Conservation (phyloP, 1,139 yeast species). For the Pichia sp. region DNA sequence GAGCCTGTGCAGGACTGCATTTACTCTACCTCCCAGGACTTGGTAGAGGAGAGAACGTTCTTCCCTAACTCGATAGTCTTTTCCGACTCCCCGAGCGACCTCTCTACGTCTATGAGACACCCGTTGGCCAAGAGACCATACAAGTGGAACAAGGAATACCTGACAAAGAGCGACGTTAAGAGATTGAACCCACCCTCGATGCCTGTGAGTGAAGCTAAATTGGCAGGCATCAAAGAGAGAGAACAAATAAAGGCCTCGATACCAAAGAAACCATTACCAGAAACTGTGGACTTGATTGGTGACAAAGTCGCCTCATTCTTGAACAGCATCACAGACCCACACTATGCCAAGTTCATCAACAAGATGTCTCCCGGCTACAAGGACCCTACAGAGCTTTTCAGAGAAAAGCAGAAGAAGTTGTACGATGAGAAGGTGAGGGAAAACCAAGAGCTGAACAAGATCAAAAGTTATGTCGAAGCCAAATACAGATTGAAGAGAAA, state of each 20-base stretch:
- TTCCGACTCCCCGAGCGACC: slow-evolving; percentile 66
- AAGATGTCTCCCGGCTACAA: slow-evolving; percentile 27
- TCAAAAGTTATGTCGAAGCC: slow-evolving; percentile 19
- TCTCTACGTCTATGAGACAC: slow-evolving; percentile 65
- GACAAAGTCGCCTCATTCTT: slow-evolving; percentile 57
- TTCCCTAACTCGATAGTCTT: slow-evolving; percentile 65
- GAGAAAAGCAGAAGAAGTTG: slow-evolving; percentile 20
- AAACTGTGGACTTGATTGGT: slow-evolving; percentile 69
- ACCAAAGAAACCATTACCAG: slow-evolving; percentile 55
- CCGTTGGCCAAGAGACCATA: slow-evolving; percentile 58
- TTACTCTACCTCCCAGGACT: slow-evolving; percentile 55
- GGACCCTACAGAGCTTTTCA: slow-evolving; percentile 20
- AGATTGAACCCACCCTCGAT: slow-evolving; percentile 66
- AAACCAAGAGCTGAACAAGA: slow-evolving; percentile 23
- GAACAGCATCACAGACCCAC: slow-evolving; percentile 35
- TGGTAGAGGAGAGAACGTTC: slow-evolving; percentile 69
- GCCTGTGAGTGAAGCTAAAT: slow-evolving; percentile 70
- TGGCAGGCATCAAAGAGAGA: slow-evolving; percentile 59
- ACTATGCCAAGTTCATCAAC: slow-evolving; percentile 30
- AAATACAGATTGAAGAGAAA: slow-evolving; percentile 23
- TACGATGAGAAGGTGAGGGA: slow-evolving; percentile 21
- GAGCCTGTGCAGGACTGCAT: slow-evolving; percentile 58
- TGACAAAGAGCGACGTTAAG: slow-evolving; percentile 60
- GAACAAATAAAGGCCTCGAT: slow-evolving; percentile 44
- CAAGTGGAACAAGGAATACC: slow-evolving; percentile 47